A percentile compares a stretch with the other conserved stretches of the same genome.
Evolutionary conservation across 2,329 filamentous ascomycete species (phyloP).

Genomic region (Hirsutella rhossiliensis): DNA sequence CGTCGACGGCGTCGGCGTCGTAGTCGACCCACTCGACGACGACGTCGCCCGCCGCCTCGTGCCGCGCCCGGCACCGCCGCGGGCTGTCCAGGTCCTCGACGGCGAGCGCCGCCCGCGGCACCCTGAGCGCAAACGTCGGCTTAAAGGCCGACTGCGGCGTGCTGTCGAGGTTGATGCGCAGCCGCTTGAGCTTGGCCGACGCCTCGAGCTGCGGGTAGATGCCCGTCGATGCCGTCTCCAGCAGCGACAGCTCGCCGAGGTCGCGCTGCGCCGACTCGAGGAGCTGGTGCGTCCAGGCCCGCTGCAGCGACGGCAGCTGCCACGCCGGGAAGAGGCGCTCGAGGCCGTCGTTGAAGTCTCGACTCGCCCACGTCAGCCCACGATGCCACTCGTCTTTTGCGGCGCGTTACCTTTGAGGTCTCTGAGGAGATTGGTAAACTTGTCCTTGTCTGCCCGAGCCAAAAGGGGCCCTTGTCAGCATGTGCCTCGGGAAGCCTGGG

Average conservation of each 20-base stretch:
- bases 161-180: conserved; percentile 33
- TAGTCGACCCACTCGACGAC: conserved; percentile 34
- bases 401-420: conserved; percentile 24
- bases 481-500: not conserved
- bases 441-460: conserved; percentile 27
- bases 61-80: conserved; percentile 18
- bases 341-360: conserved; percentile 34
- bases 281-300: conserved; percentile 33
- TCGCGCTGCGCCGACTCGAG: conserved; percentile 31
- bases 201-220: conserved; percentile 29
- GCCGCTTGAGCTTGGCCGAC: conserved; percentile 30
- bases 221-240: conserved; percentile 27
- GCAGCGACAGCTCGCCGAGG: conserved; percentile 25
- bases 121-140: conserved; percentile 29
- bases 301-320: conserved; percentile 27
- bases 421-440: conserved; percentile 25
- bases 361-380: too few species aligned
- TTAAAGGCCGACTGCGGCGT: conserved; percentile 26
- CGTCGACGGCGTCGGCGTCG: conserved; percentile 27
- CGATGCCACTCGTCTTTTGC: not conserved
- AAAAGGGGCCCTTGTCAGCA: too few species aligned
- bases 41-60: conserved; percentile 21
- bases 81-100: conserved; percentile 6
- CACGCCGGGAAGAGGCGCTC: conserved; percentile 32
- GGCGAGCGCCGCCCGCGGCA: conserved; percentile 19